Percentiles rank a stretch among this genome's conserved stretches.
These are phyloP conservation scores for Stagonosporopsis vannaccii DNA, from an alignment of 2,329 filamentous ascomycete species.

Conservation along the genomic window DNA sequence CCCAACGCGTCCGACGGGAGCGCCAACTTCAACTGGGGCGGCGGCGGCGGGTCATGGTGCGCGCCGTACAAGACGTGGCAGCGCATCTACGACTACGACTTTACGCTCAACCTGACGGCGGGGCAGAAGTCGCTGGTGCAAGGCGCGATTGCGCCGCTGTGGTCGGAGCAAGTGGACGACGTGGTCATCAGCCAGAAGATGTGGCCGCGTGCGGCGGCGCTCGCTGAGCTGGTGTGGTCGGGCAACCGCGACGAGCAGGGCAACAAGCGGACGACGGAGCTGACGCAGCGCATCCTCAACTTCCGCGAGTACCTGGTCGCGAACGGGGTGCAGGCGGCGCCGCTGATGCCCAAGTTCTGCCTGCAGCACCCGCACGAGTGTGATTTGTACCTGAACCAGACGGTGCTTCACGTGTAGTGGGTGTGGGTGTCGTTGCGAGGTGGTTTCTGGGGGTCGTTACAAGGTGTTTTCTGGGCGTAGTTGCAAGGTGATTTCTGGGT, in stretches of 20 bases:
- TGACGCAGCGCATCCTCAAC: constrained; percentile 65
- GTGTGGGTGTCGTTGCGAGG: no score
- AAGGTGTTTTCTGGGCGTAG: no score
- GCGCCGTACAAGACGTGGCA: constrained; percentile 67
- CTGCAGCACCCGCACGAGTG: constrained; percentile 65
- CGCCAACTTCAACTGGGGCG: constrained; percentile 64
- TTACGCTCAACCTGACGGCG: constrained; percentile 58
- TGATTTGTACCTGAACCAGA: constrained; percentile 63
- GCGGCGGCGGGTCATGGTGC: constrained; percentile 64
- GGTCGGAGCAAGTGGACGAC: constrained; percentile 64
- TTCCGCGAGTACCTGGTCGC: constrained; percentile 67
- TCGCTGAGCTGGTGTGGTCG: constrained; percentile 64
- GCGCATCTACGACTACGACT: constrained; percentile 67
- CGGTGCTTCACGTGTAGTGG: constrained; percentile 27
- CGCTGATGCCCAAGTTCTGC: constrained; percentile 65
- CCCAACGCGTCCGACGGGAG: constrained; percentile 52
- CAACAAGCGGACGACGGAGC: constrained; percentile 59
- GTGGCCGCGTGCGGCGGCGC: constrained; percentile 65
- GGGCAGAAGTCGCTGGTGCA: constrained; percentile 58
- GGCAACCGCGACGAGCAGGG: constrained; percentile 60
- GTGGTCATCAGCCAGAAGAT: constrained; percentile 59
- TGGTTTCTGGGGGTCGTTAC: no score
- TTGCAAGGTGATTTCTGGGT: no score
- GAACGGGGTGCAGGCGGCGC: constrained; percentile 59
- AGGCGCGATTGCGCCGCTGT: constrained; percentile 61